Base-by-base conservation (phyloP, 257 asterid genomes). In the Henckelia pumila region DNA sequence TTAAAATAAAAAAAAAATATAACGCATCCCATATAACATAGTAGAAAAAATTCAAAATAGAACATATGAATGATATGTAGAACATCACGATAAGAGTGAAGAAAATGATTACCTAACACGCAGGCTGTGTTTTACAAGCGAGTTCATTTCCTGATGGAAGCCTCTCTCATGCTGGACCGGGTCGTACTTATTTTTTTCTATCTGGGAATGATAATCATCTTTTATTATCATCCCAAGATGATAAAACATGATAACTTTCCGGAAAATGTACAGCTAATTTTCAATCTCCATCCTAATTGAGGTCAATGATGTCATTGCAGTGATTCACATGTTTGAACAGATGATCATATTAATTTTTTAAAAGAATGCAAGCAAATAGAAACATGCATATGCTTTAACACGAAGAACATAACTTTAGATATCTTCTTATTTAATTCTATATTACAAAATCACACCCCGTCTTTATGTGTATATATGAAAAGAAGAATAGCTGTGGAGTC, bases 111-210 rank as follows among this genome's bases (percentile, higher is more conserved):
- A 93, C 99, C 99, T 95, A 56, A 81, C 76, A 66, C 84, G 95
- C 44, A 90, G 89, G 82, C 99, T 93, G 83, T 85, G 88, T 80
- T 93, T 90, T 32, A 90, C 94, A 61, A 93, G 96, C 77, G 76
- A 70, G 89, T 90, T 88, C 68, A 93, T 82, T 61, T 83, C 84
- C 73, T 81, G 84, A 73, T 93, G 99, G 77, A 93, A 88, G 65
- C 97, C 99, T 83, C 95, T 83, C 71, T 90, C 88, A 35, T 93
- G 88, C 79, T 81, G 88, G 79, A 79, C 64, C 61, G 99, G 97
- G 78, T 81, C 80, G 73, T 93, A 93, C 71, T 83, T 86, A 44
- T 77, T 84, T 73, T 80, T 81, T 71, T 88, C 92, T 53, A 93
- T 82, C 99, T 93, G 95, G 59, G 71, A 74, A 81, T 55, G 56